Conservation (phyloP, 306 rosid species). For the Cucumis sativus region DNA sequence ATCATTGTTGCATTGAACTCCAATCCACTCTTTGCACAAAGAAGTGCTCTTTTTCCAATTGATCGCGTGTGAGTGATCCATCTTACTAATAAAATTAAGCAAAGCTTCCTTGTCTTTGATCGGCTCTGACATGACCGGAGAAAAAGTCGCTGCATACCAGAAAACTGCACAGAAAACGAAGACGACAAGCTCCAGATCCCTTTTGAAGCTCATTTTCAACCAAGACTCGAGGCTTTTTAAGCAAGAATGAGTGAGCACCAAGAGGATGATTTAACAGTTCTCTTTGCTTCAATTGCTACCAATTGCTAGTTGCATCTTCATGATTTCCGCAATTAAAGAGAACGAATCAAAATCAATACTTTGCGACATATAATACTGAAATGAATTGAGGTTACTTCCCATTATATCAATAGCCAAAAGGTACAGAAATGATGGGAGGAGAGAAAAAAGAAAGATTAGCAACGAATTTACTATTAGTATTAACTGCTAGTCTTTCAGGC, state of each 20-base stretch:
- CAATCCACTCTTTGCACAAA: conserved; percentile 70
- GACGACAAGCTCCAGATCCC: conserved; percentile 5
- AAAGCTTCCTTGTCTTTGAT: conserved; percentile 62
- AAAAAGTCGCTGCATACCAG: conserved; percentile 21
- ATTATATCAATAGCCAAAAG: not conserved
- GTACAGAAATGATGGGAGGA: not conserved
- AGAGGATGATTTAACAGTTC: not conserved
- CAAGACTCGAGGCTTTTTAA: not conserved
- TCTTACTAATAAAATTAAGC: conserved; percentile 52
- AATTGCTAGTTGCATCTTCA: not conserved
- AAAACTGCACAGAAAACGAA: conserved; percentile 16
- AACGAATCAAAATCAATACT: not conserved
- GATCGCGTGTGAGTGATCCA: conserved; percentile 37
- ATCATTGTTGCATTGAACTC: conserved; percentile 49
- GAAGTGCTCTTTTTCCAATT: conserved; percentile 52
- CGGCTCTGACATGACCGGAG: conserved; percentile 33
- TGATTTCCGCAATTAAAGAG: not conserved
- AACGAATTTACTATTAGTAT: not conserved
- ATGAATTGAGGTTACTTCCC: not conserved
- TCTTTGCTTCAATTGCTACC: not conserved
- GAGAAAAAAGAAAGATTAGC: not conserved
- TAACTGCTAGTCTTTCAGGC: not conserved
- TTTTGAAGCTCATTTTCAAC: conserved; percentile 37
- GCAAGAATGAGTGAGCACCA: not conserved
- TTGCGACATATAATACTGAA: not conserved